These are phyloP conservation scores for Lecanicillium sp. DNA, from an alignment of 2,329 filamentous ascomycete species.

Conservation along the genomic window DNA sequence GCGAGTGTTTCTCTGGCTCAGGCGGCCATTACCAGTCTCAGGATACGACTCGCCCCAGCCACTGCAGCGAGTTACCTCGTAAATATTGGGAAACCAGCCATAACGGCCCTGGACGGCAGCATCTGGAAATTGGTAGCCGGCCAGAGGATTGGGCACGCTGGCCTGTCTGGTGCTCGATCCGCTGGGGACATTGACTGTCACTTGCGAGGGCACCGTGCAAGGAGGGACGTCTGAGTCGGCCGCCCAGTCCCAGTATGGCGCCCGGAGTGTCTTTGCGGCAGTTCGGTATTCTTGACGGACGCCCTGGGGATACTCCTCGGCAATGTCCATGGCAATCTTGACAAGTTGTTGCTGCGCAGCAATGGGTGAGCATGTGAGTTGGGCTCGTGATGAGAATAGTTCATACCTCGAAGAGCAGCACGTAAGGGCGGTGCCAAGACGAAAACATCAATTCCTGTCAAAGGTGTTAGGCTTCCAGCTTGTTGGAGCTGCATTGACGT, in stretches of 20 bases:
- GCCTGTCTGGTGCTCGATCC: constrained; percentile 13
- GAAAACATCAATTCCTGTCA: constrained; percentile 30
- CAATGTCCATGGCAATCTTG: constrained; percentile 28
- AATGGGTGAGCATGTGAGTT: neutral
- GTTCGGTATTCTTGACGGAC: constrained; percentile 21
- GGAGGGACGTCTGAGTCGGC: constrained; percentile 25
- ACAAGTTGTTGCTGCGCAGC: constrained; percentile 33
- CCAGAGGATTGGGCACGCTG: constrained; percentile 34
- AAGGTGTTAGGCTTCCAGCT: neutral
- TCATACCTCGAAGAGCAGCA: constrained; percentile 38
- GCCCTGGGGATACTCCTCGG: constrained; percentile 24
- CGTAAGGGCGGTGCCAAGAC: constrained; percentile 41
- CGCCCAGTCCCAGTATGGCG: constrained; percentile 41
- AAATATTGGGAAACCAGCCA: constrained; percentile 17
- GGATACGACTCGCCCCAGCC: constrained; percentile 21
- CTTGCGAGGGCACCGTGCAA: constrained; percentile 13
- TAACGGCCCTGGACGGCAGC: constrained; percentile 23
- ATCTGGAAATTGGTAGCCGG: constrained; percentile 34
- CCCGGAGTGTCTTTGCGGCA: constrained; percentile 30
- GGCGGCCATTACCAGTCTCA: constrained; percentile 17
- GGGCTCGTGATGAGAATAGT: neutral
- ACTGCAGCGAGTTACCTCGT: constrained; percentile 23
- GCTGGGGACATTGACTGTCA: constrained; percentile 8
- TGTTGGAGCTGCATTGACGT: neutral
- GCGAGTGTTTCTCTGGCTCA: constrained; percentile 18